Percentiles rank a stretch among this genome's conserved stretches.
phyloP scores from a whole-genome alignment of 148 eudicot genomes.

The Fagopyrum tataricum region DNA sequence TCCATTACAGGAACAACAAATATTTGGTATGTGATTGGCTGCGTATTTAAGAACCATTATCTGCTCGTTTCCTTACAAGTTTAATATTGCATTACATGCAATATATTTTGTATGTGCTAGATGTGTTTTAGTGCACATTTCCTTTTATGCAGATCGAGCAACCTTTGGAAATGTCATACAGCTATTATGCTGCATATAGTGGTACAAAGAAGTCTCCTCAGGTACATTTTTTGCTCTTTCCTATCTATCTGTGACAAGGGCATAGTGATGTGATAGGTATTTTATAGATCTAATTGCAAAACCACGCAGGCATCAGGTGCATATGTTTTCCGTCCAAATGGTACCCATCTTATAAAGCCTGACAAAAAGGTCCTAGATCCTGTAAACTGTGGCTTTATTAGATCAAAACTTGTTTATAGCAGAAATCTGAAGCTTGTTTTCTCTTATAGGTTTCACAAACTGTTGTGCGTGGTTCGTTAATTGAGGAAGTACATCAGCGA shows the following conservation, averaged over 20 bases:
- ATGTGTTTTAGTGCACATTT: background rate
- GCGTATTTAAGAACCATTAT: background rate
- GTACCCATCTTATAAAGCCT: slow-evolving; percentile 34
- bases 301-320: slow-evolving; percentile 72
- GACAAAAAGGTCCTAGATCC: slow-evolving; percentile 35
- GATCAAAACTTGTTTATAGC: slow-evolving; percentile 10
- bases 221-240: slow-evolving; percentile 29
- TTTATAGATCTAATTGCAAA: background rate
- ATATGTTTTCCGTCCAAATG: slow-evolving; percentile 71
- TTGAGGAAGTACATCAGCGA: slow-evolving; percentile 88
- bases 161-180: slow-evolving; percentile 45
- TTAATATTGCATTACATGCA: background rate
- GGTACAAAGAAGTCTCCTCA: slow-evolving; percentile 66
- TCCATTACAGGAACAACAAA: slow-evolving; percentile 35
- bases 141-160: slow-evolving; percentile 37
- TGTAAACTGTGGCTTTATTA: background rate
- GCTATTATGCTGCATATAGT: slow-evolving; percentile 60
- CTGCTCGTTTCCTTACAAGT: background rate
- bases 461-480: slow-evolving; percentile 68
- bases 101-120: background rate
- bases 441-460: slow-evolving; percentile 45
- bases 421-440: slow-evolving; percentile 1
- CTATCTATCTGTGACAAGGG: background rate
- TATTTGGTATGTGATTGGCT: slow-evolving; percentile 39
- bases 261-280: background rate